Evolutionary conservation across 257 asterid species (phyloP), one percentile per base, ranked within the genome.

Genomic region (Solanum virginianum): DNA sequence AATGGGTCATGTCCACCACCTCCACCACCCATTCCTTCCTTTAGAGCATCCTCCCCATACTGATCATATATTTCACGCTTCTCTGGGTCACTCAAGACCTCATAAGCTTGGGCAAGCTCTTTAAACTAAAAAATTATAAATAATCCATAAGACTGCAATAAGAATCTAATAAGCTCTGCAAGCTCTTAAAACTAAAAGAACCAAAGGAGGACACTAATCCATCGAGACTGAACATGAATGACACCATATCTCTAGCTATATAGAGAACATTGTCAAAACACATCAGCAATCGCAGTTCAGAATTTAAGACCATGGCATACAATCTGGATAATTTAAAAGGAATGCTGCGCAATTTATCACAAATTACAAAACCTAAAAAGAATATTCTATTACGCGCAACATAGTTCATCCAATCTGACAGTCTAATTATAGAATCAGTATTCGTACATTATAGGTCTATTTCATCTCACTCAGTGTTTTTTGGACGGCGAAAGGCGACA

Each of bases 1-100:
- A 95, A 95, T 20, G 98, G 98, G 86, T 91, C 94, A 86, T 95
- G 97, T 7, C 87, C 91, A 10, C 91, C 88, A 10, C 93, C 94
- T 41, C 97, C 97, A 81, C 95, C 95, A 1, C 97, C 97, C 95
- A 93, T 93, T 92, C 98, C 98, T 88, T 95, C 98, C 93, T 95
- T 95, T 57, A 95, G 92, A 55, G 96, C 97, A 87, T 95, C 98
- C 90, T 95, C 98, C 74, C 98, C 98, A 90, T 95, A 95, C 83
- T 92, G 96, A 87, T 95, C 98, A 47, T 95, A 95, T 68, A 95
- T 92, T 70, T 95, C 97, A 56, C 98, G 97, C 92, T 95, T 95
- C 89, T 95, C 98, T 0, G 94, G 93, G 72, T 94, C 97, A 87
- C 90, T 93, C 83, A 94, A 87, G 32, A 94, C 94, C 86, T 94